A percentile compares a stretch with the other conserved stretches of the same genome.
phyloP scores from a whole-genome alignment of 306 rosid species.

The Argentina anserina region DNA sequence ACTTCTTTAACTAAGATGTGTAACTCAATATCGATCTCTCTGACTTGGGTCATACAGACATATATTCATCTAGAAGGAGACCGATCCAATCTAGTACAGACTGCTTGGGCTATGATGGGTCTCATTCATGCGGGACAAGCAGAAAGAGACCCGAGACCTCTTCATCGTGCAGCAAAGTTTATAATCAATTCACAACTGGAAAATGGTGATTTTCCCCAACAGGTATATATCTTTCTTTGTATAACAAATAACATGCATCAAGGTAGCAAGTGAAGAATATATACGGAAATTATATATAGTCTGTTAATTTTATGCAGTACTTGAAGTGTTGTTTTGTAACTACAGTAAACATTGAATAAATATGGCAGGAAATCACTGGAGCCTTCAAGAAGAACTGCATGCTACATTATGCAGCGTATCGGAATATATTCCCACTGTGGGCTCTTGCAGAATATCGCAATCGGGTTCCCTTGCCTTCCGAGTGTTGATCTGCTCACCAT shows the following conservation, averaged over 20 bases:
- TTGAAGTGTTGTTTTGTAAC: not conserved
- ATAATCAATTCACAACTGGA: slow-evolving; percentile 57
- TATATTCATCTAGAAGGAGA: slow-evolving; percentile 46
- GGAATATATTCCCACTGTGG: slow-evolving; percentile 61
- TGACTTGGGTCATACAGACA: slow-evolving; percentile 17
- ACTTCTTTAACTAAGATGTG: not conserved
- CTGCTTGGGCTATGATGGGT: slow-evolving; percentile 22
- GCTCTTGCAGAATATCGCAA: slow-evolving; percentile 60
- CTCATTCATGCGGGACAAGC: slow-evolving; percentile 52
- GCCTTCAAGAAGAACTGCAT: slow-evolving; percentile 56
- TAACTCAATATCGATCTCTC: not conserved
- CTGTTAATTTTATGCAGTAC: too few relatives aligned
- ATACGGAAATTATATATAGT: too few relatives aligned
- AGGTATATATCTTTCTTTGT: slow-evolving; percentile 20
- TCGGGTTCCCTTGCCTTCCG: slow-evolving; percentile 43
- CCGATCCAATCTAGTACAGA: slow-evolving; percentile 60
- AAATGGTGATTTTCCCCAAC: slow-evolving; percentile 69
- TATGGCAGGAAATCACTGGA: slow-evolving; percentile 49
- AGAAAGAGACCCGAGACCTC: slow-evolving; percentile 54
- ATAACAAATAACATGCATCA: not conserved
- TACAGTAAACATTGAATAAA: not conserved
- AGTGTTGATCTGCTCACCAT: slow-evolving; percentile 12
- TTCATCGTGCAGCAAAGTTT: slow-evolving; percentile 54
- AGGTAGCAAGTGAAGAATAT: not conserved
- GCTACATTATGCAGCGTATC: slow-evolving; percentile 56